These are phyloP conservation scores for Penicillium rolfsii DNA, from an alignment of 2,329 filamentous ascomycete species.

Conservation along the genomic window DNA sequence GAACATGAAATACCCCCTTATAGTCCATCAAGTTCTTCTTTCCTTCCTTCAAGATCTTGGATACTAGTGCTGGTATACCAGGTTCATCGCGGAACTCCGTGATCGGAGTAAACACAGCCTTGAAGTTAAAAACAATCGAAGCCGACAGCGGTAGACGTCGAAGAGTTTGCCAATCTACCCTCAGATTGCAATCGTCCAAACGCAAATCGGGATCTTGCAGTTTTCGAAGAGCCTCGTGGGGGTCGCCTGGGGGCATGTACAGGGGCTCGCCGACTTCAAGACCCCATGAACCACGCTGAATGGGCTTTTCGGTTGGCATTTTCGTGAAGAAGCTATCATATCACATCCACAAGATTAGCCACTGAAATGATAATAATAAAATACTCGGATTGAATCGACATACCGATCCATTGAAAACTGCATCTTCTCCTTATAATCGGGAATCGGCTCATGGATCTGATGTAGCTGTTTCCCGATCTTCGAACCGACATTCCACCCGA, in stretches of 20 bases:
- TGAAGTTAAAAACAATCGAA: slow-evolving; percentile 84
- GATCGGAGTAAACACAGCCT: slow-evolving; percentile 78
- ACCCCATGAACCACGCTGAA: slow-evolving; percentile 84
- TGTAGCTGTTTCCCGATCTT: slow-evolving; percentile 74
- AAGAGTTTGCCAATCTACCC: slow-evolving; percentile 88
- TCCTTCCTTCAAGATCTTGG: slow-evolving; percentile 71
- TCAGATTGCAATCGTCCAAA: slow-evolving; percentile 65
- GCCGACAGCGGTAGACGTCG: slow-evolving; percentile 76
- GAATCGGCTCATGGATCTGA: slow-evolving; percentile 73
- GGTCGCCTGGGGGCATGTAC: slow-evolving; percentile 71
- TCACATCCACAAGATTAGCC: neutral
- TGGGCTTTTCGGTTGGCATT: slow-evolving; percentile 72
- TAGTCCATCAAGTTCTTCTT: slow-evolving; percentile 75
- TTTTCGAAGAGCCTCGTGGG: slow-evolving; percentile 63
- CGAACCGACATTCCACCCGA: slow-evolving; percentile 76
- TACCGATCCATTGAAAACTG: slow-evolving; percentile 82
- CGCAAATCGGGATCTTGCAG: slow-evolving; percentile 61
- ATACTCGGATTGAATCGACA: slow-evolving; percentile 25
- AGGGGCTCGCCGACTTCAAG: slow-evolving; percentile 75
- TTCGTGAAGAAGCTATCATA: slow-evolving; percentile 73
- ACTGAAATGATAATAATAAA: neutral
- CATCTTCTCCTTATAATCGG: slow-evolving; percentile 87
- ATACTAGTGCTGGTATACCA: slow-evolving; percentile 68
- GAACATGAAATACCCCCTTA: slow-evolving; percentile 79
- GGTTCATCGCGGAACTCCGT: slow-evolving; percentile 71